These are phyloP conservation scores for Sporothrix sp. DNA, from an alignment of 2,329 filamentous ascomycete genomes.

Conservation along the genomic window DNA sequence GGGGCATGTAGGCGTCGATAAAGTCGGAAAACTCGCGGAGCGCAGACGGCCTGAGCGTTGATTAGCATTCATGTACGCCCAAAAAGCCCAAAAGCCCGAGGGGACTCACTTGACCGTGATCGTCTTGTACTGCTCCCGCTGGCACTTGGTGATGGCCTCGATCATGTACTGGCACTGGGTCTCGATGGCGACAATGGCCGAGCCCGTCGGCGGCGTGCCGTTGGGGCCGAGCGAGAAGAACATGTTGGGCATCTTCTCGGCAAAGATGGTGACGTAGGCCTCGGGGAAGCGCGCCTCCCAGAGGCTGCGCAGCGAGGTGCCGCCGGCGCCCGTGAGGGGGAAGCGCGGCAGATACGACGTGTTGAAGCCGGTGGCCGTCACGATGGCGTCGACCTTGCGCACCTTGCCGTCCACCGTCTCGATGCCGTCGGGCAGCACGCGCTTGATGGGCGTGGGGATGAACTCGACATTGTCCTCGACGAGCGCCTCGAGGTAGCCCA, in stretches of 20 bases:
- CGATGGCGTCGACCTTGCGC: slow-evolving; percentile 43
- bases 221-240: slow-evolving; percentile 10
- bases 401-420: slow-evolving; percentile 35
- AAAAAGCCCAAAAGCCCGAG: too few species aligned
- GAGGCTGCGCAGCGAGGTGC: neutral
- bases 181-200: slow-evolving; percentile 9
- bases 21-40: neutral
- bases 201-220: slow-evolving; percentile 9
- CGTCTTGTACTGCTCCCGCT: slow-evolving; percentile 3
- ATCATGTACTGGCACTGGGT: slow-evolving; percentile 8
- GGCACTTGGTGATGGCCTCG: slow-evolving; percentile 1
- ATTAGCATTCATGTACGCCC: too few species aligned
- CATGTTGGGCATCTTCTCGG: slow-evolving; percentile 11
- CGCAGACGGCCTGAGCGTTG: too few species aligned
- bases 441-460: slow-evolving; percentile 33
- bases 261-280: slow-evolving; percentile 6
- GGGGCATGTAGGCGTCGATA: slow-evolving; percentile 11
- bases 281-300: slow-evolving; percentile 9
- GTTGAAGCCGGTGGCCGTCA: slow-evolving; percentile 48
- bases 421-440: slow-evolving; percentile 37
- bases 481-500: slow-evolving; percentile 58
- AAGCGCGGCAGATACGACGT: slow-evolving; percentile 43
- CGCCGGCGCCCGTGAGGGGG: slow-evolving; percentile 33
- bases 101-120: slow-evolving; percentile 9
- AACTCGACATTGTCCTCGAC: slow-evolving; percentile 47